These are phyloP conservation scores for Piper betle DNA, from an alignment of 164 flowering plant genomes.

Conservation along the genomic window DNA sequence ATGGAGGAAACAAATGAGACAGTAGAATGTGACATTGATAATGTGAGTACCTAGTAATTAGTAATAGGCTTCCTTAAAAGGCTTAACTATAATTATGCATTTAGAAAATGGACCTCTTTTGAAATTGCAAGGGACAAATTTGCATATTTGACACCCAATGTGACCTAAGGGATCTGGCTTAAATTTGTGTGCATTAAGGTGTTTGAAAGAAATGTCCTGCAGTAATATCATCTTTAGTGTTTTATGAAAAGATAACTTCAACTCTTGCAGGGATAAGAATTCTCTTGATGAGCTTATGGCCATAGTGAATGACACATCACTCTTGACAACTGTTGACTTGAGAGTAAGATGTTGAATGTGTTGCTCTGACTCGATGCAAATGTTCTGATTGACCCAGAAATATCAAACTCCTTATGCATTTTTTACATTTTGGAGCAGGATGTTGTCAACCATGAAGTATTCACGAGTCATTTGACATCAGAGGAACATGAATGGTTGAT, in stretches of 20 bases:
- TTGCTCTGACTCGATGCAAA: neutral
- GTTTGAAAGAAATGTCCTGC: neutral
- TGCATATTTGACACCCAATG: neutral
- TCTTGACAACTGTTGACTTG: conserved; percentile 46
- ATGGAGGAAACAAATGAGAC: neutral
- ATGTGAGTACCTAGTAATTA: neutral
- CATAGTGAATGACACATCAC: conserved; percentile 43
- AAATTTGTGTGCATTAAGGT: neutral
- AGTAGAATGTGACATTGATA: neutral
- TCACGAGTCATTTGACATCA: conserved; percentile 38
- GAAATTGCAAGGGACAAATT: neutral
- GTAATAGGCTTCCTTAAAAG: neutral
- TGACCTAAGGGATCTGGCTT: neutral
- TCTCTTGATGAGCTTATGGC: conserved; percentile 31
- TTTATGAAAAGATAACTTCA: neutral
- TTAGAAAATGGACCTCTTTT: too few relatives aligned
- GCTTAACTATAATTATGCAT: neutral
- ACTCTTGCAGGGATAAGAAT: conserved; percentile 45
- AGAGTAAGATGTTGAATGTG: conserved; percentile 35
- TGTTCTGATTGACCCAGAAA: neutral
- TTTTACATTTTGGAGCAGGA: conserved; percentile 41
- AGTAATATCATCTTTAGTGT: neutral
- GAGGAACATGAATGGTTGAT: conserved; percentile 58
- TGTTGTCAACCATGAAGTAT: conserved; percentile 54
- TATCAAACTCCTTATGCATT: conserved; percentile 11